Conservation (phyloP, 495 filamentous ascomycete genomes). For the Tuber microsphaerosporum region DNA sequence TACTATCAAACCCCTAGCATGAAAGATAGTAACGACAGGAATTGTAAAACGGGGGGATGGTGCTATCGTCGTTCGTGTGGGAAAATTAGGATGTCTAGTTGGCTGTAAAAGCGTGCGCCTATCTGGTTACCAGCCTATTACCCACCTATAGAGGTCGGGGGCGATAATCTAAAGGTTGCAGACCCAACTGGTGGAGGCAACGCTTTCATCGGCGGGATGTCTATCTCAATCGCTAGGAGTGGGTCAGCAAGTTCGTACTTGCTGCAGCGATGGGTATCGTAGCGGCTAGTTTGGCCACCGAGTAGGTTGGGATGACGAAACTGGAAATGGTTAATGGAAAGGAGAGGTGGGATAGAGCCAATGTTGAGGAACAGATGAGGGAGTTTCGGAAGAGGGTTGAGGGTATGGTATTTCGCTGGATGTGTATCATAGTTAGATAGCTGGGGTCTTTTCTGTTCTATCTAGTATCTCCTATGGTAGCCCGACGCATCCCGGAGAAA, state of each 20-base stretch:
- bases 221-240: constrained; percentile 60
- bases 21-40: constrained; percentile 50
- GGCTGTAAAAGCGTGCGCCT: constrained; percentile 36
- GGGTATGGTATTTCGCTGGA: constrained; percentile 24
- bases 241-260: constrained; percentile 53
- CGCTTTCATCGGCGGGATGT: constrained; percentile 78
- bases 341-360: constrained; percentile 72
- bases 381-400: constrained; percentile 45
- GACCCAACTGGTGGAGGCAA: constrained; percentile 98
- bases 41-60: constrained; percentile 46
- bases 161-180: constrained; percentile 53
- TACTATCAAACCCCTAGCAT: constrained; percentile 42
- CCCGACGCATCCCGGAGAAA: too few relatives aligned
- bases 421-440: background rate
- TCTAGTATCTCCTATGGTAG: too few relatives aligned
- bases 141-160: constrained; percentile 27
- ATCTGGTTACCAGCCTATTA: constrained; percentile 56
- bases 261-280: constrained; percentile 72
- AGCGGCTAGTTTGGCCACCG: constrained; percentile 85
- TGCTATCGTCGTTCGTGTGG: constrained; percentile 50
- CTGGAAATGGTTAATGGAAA: constrained; percentile 50
- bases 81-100: constrained; percentile 46
- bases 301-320: constrained; percentile 78
- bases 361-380: constrained; percentile 51
- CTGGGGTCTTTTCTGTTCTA: background rate